phyloP scores from a whole-genome alignment of 1,139 yeast genomes.

The Yamadazyma buinensis region DNA sequence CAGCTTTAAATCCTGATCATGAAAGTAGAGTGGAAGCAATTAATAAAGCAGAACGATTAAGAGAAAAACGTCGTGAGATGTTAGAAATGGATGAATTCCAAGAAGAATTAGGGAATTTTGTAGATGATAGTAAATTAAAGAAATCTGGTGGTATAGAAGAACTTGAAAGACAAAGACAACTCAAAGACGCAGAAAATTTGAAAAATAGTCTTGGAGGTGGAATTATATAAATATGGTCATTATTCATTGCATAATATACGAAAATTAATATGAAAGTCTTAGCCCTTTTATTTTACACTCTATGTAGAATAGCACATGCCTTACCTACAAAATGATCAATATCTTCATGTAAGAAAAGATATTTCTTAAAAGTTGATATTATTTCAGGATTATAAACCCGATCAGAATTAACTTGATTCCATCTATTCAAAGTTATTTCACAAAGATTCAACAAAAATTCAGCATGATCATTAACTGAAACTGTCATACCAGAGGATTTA shows the following conservation, averaged over 20 bases:
- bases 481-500: constrained; percentile 1
- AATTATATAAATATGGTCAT: background rate
- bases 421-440: constrained; percentile 3
- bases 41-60: constrained; percentile 75
- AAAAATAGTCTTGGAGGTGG: constrained; percentile 39
- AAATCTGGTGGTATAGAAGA: constrained; percentile 89
- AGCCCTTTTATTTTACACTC: background rate
- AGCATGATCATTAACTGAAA: constrained; percentile 1
- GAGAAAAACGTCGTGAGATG: constrained; percentile 68
- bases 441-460: constrained; percentile 5
- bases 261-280: too few species aligned
- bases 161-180: constrained; percentile 63
- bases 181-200: constrained; percentile 66
- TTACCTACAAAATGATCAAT: background rate
- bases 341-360: background rate
- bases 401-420: constrained; percentile 2
- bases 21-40: constrained; percentile 84
- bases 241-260: background rate
- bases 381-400: constrained; percentile 1
- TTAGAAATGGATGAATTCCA: constrained; percentile 64
- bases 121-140: constrained; percentile 68
- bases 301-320: constrained; percentile 3
- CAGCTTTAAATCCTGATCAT: constrained; percentile 77
- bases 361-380: constrained; percentile 1
- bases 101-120: constrained; percentile 85